These are phyloP conservation scores for Oryza brachyantha DNA, from an alignment of 176 grass and related monocot genomes.

Conservation along the genomic window DNA sequence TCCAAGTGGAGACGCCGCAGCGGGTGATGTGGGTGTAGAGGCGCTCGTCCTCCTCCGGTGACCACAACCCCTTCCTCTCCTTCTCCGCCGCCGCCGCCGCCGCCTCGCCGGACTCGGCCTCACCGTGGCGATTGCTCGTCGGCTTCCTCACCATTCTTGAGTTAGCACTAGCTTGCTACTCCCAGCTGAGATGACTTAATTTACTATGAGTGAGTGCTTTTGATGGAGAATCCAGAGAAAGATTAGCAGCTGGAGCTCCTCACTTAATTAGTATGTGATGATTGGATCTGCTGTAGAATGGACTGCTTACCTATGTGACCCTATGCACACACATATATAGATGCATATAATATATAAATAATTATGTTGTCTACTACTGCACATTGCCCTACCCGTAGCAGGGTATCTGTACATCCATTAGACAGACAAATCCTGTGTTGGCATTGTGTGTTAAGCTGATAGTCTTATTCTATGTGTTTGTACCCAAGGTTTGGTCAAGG, in stretches of 20 bases:
- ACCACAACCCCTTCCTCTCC: conserved; percentile 61
- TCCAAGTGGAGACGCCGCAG: conserved; percentile 64
- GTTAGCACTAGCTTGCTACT: neutral
- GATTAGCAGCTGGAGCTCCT: neutral
- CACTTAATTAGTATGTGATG: neutral
- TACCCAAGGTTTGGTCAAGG: neutral
- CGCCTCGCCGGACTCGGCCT: neutral
- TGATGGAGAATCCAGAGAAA: neutral
- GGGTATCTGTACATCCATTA: neutral
- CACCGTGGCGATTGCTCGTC: neutral
- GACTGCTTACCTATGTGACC: neutral
- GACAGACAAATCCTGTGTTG: neutral
- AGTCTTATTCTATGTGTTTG: neutral
- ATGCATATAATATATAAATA: neutral
- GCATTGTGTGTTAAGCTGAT: neutral
- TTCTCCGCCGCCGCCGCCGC: conserved; percentile 10
- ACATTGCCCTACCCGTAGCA: conserved; percentile 3
- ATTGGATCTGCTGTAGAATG: neutral
- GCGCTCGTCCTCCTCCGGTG: conserved; percentile 59
- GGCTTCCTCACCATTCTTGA: conserved; percentile 32
- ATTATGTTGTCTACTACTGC: neutral
- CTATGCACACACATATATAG: neutral
- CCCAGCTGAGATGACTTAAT: neutral
- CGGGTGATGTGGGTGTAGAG: conserved; percentile 41
- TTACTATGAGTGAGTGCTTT: no score